Evolutionary conservation across 176 grass and related monocot genomes (phyloP), one percentile per base, ranked within the genome.

Genomic region (Hordeum marinum): DNA sequence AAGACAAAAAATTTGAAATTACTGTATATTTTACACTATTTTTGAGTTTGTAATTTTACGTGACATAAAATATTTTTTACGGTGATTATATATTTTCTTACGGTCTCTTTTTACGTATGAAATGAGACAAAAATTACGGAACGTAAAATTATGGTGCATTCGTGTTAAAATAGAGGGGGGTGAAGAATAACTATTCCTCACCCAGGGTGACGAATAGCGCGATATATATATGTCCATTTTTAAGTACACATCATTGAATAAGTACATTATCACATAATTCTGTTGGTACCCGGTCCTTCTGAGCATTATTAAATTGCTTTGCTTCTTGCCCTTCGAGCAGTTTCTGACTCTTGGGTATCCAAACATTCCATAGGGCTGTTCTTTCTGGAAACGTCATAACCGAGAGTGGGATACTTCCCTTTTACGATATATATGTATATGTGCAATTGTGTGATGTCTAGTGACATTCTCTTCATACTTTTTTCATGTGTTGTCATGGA

Each of bases 151-250:
- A n/a, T n/a, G n/a, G n/a, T n/a, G n/a, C n/a, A n/a, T n/a, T n/a
- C n/a, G n/a, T n/a, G n/a, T n/a, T n/a, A n/a, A n/a, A n/a, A n/a
- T n/a, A n/a, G n/a, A n/a, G n/a, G n/a, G n/a, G n/a, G n/a, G n/a
- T n/a, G n/a, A n/a, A n/a, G n/a, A n/a, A n/a, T n/a, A n/a, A n/a
- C n/a, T n/a, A n/a, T n/a, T n/a, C n/a, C n/a, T n/a, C n/a, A n/a
- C n/a, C n/a, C n/a, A n/a, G n/a, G n/a, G n/a, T n/a, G n/a, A n/a
- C n/a, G n/a, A n/a, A n/a, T n/a, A n/a, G n/a, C n/a, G n/a, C n/a
- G n/a, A n/a, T n/a, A 25, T 85, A 41, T 36, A 35, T 73, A 80
- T 80, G 42, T 80, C 79, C 29, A 73, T 15, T 13, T 13, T 60
- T 11, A 14, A 64, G 64, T 76, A 25, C 12, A 20, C 68, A 58